Percentiles rank a stretch among this genome's conserved stretches.
phyloP scores from a whole-genome alignment of 129 eudicot species.

The Ambrosia artemisiifolia region DNA sequence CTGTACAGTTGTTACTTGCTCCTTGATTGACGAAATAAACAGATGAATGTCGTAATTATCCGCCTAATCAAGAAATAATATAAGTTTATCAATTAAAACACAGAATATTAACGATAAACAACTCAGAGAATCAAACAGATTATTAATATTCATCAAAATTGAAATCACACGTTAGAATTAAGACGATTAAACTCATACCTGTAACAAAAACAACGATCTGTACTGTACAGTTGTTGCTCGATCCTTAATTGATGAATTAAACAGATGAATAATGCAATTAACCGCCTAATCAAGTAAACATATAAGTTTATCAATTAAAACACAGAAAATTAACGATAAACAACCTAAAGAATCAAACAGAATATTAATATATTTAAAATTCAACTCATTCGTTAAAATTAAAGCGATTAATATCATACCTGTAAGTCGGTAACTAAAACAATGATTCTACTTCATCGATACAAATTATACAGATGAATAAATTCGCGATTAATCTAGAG shows the following conservation, averaged over 20 bases:
- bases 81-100: neutral
- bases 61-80: neutral
- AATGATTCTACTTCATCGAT: too few relatives aligned
- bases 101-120: constrained; percentile 6
- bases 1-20: constrained; percentile 15
- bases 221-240: constrained; percentile 12
- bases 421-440: too few relatives aligned
- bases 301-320: too few relatives aligned
- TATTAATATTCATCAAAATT: neutral
- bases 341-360: too few relatives aligned
- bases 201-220: constrained; percentile 19
- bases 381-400: too few relatives aligned
- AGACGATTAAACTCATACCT: constrained; percentile 17
- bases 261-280: constrained; percentile 7
- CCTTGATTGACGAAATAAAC: constrained; percentile 17
- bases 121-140: neutral
- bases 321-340: too few relatives aligned
- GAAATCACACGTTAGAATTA: neutral
- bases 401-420: too few relatives aligned
- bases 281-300: too few relatives aligned
- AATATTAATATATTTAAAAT: too few relatives aligned
- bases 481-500: constrained; percentile 33
- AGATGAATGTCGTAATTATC: constrained; percentile 2
- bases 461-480: constrained; percentile 15
- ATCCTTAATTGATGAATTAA: constrained; percentile 13